Evolutionary conservation across 2,329 filamentous ascomycete species (phyloP).

Genomic region (Microsporum ferrugineum): DNA sequence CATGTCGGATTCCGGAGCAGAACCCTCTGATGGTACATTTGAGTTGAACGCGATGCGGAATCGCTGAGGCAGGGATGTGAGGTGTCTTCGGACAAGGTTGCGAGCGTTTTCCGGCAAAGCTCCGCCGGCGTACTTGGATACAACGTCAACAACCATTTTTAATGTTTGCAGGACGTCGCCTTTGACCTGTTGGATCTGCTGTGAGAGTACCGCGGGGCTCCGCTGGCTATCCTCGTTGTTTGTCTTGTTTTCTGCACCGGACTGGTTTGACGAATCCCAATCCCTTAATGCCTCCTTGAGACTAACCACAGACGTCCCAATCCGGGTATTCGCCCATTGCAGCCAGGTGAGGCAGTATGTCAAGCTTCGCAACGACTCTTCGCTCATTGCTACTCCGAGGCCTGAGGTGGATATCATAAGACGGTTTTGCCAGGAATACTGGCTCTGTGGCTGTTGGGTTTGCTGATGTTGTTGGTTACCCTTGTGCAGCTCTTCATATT

Average conservation of each 20-base stretch:
- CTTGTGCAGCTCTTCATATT: slow-evolving; percentile 37
- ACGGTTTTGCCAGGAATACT: slow-evolving; percentile 60
- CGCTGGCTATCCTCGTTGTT: slow-evolving; percentile 12
- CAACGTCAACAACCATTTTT: slow-evolving; percentile 68
- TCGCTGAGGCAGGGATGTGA: slow-evolving; percentile 72
- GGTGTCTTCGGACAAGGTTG: slow-evolving; percentile 67
- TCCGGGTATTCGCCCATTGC: slow-evolving; percentile 67
- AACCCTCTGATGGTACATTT: slow-evolving; percentile 24
- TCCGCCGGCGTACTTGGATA: slow-evolving; percentile 84
- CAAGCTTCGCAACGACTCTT: slow-evolving; percentile 71
- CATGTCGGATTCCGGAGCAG: slow-evolving; percentile 33
- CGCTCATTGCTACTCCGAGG: slow-evolving; percentile 80
- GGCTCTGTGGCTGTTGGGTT: slow-evolving; percentile 16
- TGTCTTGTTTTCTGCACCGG: slow-evolving; percentile 14
- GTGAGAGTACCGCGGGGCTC: slow-evolving; percentile 40
- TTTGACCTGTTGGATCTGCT: slow-evolving; percentile 52
- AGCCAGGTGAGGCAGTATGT: slow-evolving; percentile 76
- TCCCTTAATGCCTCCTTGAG: slow-evolving; percentile 67
- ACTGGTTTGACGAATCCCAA: slow-evolving; percentile 37
- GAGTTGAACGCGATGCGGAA: slow-evolving; percentile 61
- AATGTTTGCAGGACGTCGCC: slow-evolving; percentile 65
- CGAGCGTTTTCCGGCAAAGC: slow-evolving; percentile 81
- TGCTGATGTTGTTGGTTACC: slow-evolving; percentile 32
- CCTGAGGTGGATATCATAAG: slow-evolving; percentile 85
- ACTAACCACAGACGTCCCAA: slow-evolving; percentile 62